Base-by-base conservation (phyloP, 163 green algal species). In the Chlamydomonas reinhardtii region DNA sequence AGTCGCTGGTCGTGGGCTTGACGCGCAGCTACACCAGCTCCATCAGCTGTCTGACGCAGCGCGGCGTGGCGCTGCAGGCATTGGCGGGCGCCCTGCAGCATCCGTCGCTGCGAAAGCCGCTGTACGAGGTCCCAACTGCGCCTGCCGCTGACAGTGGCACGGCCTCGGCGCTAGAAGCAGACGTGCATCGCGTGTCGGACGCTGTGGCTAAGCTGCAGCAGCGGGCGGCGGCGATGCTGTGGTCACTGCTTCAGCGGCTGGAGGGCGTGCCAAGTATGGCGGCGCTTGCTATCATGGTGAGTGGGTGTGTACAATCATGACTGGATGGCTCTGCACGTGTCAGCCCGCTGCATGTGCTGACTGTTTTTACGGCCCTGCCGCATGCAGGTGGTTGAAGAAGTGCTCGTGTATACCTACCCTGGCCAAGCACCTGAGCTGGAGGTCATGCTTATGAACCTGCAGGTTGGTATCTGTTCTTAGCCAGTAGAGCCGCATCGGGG, bases 1-100 rank as follows among this genome's bases (percentile, higher is more conserved):
- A 16, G 35, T 35, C 35, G 35, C 25, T 80, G n/a, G 31, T 54
- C 2, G 12, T 69, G 52, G 73, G 24, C 8, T 15, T 80, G n/a
- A 32, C 29, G 2, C 73, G 73, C 52, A 80, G 73, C 52, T 80
- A 80, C n/a, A 37, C 73, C n/a, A 69, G 73, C 52, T 52, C 34
- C 19, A 52, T 80, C 11, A 54, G n/a, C n/a, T 54, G 52, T 34
- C 3, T 1, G 2, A 16, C 29, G 73, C 25, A 80, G 73, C 73
- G 73, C 5, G 52, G 32, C 48, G n/a, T 12, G 14, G 25, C 27
- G n/a, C 4, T 80, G 48, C 73, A 54, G 16, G 20, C 31, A 52
- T 17, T 69, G 0, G 59, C 34, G 15, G 73, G 8, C 17, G 52
- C 17, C 16, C 52, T 80, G n/a, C 48, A 69, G 52, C 48, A 31